phyloP scores from a whole-genome alignment of 1,284 basidiomycete genomes.

The Ceratobasidium sp. region DNA sequence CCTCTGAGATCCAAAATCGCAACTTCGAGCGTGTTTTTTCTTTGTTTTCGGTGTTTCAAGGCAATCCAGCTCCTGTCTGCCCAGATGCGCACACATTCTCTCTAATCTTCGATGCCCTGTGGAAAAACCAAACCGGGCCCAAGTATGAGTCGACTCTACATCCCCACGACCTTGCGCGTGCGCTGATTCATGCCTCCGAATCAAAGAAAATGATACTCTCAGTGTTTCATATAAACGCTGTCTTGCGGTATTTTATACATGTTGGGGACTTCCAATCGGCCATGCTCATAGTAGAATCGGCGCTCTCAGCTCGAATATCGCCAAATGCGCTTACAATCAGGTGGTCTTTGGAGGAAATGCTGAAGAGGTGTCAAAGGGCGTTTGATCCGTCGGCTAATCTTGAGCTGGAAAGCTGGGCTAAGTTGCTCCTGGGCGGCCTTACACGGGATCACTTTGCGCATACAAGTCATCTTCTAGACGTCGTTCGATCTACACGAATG shows the following conservation, averaged over 20 bases:
- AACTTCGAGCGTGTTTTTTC: slow-evolving; percentile 27
- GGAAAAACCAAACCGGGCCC: slow-evolving; percentile 44
- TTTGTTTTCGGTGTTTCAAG: slow-evolving; percentile 3
- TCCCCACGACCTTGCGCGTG: neutral
- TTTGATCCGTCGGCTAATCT: slow-evolving; percentile 28
- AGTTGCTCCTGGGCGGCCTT: slow-evolving; percentile 31
- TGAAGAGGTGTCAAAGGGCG: slow-evolving; percentile 35
- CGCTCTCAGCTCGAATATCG: slow-evolving; percentile 4
- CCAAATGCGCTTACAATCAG: slow-evolving; percentile 40
- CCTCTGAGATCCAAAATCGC: slow-evolving; percentile 27
- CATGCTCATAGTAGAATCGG: slow-evolving; percentile 3
- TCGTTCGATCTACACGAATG: slow-evolving; percentile 35
- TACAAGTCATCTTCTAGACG: slow-evolving; percentile 32
- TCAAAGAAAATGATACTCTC: neutral
- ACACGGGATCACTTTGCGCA: slow-evolving; percentile 41
- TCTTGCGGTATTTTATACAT: slow-evolving; percentile 31
- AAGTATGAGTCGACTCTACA: neutral
- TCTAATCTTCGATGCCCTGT: slow-evolving; percentile 38
- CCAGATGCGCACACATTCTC: slow-evolving; percentile 42
- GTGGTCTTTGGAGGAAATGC: slow-evolving; percentile 37
- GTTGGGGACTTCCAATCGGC: slow-evolving; percentile 35
- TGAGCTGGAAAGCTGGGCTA: slow-evolving; percentile 26
- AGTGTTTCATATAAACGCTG: slow-evolving; percentile 19
- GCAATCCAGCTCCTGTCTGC: neutral
- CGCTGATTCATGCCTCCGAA: slow-evolving; percentile 4